Percentiles rank a stretch among this genome's conserved stretches.
Conservation (phyloP, 2,329 filamentous ascomycete genomes). For the Neobulgaria alba region DNA sequence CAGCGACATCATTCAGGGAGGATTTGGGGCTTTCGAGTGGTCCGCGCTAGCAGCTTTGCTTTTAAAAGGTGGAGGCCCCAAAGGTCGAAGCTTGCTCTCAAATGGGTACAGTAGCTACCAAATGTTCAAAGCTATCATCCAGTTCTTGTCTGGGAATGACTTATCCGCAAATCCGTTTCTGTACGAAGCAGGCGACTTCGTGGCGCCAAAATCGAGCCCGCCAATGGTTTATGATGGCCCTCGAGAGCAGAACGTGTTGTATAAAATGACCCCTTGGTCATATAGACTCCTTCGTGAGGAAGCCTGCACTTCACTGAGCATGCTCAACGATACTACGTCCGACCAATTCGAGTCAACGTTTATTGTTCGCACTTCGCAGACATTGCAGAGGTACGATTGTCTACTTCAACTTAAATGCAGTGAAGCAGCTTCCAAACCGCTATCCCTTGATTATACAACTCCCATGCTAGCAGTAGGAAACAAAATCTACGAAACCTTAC, state of each 20-base stretch:
- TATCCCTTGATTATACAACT: constrained; percentile 23
- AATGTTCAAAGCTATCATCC: constrained; percentile 88
- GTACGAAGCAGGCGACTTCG: constrained; percentile 36
- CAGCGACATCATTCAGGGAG: constrained; percentile 61
- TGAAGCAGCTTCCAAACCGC: background rate
- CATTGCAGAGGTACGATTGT: constrained; percentile 48
- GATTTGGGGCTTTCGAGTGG: constrained; percentile 94
- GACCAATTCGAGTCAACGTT: constrained; percentile 84
- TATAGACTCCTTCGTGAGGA: constrained; percentile 66
- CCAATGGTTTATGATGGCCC: constrained; percentile 74
- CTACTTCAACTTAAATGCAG: constrained; percentile 27
- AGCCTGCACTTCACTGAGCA: constrained; percentile 63
- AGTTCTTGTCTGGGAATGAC: constrained; percentile 71
- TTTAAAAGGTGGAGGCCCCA: constrained; percentile 66
- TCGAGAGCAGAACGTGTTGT: constrained; percentile 72
- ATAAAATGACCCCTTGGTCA: constrained; percentile 85
- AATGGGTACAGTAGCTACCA: constrained; percentile 82
- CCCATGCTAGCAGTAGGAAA: constrained; percentile 33
- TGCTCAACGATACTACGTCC: constrained; percentile 63
- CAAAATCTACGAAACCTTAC: constrained; percentile 56
- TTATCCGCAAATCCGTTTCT: constrained; percentile 57
- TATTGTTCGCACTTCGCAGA: constrained; percentile 52
- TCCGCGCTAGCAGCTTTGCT: constrained; percentile 70
- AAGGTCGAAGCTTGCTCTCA: constrained; percentile 64
- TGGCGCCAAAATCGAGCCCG: constrained; percentile 34